Evolutionary conservation across 2,329 filamentous ascomycete genomes (phyloP).

Genomic region (Microcyclospora tardicrescens): DNA sequence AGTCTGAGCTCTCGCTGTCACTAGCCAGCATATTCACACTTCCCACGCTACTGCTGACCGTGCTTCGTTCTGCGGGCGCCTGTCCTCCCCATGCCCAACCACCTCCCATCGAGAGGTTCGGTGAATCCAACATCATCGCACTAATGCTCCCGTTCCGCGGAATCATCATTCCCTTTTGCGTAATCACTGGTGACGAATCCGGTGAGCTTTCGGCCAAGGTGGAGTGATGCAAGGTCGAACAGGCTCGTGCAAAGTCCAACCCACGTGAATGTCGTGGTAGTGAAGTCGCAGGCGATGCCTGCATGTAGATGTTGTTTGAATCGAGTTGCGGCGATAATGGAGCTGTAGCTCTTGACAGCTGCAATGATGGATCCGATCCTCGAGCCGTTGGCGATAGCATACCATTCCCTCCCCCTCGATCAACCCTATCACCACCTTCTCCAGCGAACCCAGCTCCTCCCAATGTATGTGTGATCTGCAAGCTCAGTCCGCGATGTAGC

Average conservation of each 20-base stretch:
- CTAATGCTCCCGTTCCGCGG: slow-evolving; percentile 33
- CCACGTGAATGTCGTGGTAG: slow-evolving; percentile 80
- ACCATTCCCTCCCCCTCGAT: too few relatives aligned
- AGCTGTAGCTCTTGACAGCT: slow-evolving; percentile 4
- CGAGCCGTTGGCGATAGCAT: too few relatives aligned
- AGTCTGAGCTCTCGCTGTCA: slow-evolving; percentile 61
- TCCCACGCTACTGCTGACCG: slow-evolving; percentile 67
- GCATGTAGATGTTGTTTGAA: slow-evolving; percentile 30
- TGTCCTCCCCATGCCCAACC: slow-evolving; percentile 8
- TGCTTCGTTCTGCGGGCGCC: slow-evolving; percentile 43
- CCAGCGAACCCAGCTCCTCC: slow-evolving; percentile 19
- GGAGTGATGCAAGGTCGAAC: slow-evolving; percentile 89
- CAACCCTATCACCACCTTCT: slow-evolving; percentile 15
- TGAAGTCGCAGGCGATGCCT: slow-evolving; percentile 63
- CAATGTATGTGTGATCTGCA: slow-evolving; percentile 47
- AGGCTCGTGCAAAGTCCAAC: slow-evolving; percentile 83
- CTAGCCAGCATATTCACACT: slow-evolving; percentile 69
- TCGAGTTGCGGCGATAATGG: slow-evolving; percentile 14
- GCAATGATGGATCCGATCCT: slow-evolving; percentile 16
- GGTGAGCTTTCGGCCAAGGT: slow-evolving; percentile 83
- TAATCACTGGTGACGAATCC: slow-evolving; percentile 78
- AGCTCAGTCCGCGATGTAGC: slow-evolving; percentile 49
- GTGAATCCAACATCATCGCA: slow-evolving; percentile 45
- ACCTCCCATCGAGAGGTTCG: slow-evolving; percentile 33
- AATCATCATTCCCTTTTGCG: slow-evolving; percentile 51